These are phyloP conservation scores for Kluyveromyces dobzhanskii DNA, from an alignment of 805 yeast species.

Conservation along the genomic window DNA sequence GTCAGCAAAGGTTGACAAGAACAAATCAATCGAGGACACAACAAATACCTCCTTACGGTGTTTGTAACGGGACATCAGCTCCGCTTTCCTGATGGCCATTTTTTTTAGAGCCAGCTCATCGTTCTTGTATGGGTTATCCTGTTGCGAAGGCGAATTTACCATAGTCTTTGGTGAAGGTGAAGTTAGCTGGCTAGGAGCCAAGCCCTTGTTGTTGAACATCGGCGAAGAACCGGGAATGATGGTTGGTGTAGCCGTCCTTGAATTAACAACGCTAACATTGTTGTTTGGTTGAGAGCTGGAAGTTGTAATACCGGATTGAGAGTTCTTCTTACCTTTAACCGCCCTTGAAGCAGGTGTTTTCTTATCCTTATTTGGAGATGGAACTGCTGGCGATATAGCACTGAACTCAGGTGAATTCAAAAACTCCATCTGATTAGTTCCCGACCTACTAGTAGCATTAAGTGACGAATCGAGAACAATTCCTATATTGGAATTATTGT, in stretches of 20 bases:
- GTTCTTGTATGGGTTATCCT: constrained; percentile 21
- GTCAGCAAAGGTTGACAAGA: constrained; percentile 27
- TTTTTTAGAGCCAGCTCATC: constrained; percentile 26
- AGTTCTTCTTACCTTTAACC: constrained; percentile 4
- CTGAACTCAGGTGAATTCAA: constrained; percentile 14
- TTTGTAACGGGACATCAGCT: constrained; percentile 26
- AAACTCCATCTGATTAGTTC: constrained; percentile 13
- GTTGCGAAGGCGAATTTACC: constrained; percentile 9
- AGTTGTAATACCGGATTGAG: constrained; percentile 3
- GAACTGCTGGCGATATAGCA: constrained; percentile 2
- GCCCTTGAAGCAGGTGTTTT: constrained; percentile 4
- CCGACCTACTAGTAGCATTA: constrained; percentile 1
- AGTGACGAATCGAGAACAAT: constrained; percentile 14
- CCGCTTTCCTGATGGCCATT: constrained; percentile 23
- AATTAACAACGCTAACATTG: constrained; percentile 4
- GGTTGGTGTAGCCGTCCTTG: constrained; percentile 15
- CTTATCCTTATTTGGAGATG: constrained; percentile 11
- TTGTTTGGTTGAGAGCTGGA: not conserved
- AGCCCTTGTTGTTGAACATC: constrained; percentile 5
- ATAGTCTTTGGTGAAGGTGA: constrained; percentile 10
- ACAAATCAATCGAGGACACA: constrained; percentile 25
- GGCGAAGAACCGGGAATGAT: constrained; percentile 7
- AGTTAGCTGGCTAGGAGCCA: constrained; percentile 3
- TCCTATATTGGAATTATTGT: constrained; percentile 10
- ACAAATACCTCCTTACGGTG: constrained; percentile 28